Evolutionary conservation across 805 yeast genomes (phyloP), one percentile per base, ranked within the genome.

Genomic region (Metschnikowia orientalis): DNA sequence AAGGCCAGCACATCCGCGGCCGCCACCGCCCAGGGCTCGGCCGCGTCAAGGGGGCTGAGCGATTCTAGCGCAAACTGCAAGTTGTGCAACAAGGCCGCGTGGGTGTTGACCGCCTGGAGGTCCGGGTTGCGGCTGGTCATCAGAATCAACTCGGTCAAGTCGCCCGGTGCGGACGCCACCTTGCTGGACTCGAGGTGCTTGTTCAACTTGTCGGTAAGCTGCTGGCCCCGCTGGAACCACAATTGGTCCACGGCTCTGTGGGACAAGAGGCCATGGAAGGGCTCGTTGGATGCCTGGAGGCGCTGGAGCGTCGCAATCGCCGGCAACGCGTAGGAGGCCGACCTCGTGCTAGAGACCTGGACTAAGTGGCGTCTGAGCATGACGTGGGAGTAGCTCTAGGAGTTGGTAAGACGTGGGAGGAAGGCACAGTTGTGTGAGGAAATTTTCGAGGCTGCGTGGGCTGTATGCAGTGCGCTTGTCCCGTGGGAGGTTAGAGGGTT

Each of bases 221-320:
- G 20, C 3, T 56, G 54, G 3, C 69, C 61, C 45, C 77, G 66
- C 14, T 64, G 58, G 41, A 57, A 66, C 75, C 79, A 77, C 3
- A 73, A 68, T 37, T 65, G 71, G 9, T 68, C 49, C n/a, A 77
- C 48, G 7, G 78, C 76, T 26, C 61, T 41, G 1, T 62, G 31
- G 3, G 77, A 64, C 35, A 71, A 62, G 4, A 78, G 53, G 2
- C 83, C 83, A 1, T 61, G 56, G 14, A 77, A 59, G 8, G 76
- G 76, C 1, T 48, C 12, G 20, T 28, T 26, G 17, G 52, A 38
- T 10, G 55, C 42, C 30, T 50, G 54, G 20, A 61, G 36, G 4
- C 51, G 41, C 19, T 64, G 65, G 29, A 66, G 47, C 10, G 54
- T 39, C 26, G 54, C 41, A 11, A 62, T 52, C 23, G 51, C 44